Conservation (phyloP, 2,329 filamentous ascomycete genomes). For the Ceratocystis destructans region DNA sequence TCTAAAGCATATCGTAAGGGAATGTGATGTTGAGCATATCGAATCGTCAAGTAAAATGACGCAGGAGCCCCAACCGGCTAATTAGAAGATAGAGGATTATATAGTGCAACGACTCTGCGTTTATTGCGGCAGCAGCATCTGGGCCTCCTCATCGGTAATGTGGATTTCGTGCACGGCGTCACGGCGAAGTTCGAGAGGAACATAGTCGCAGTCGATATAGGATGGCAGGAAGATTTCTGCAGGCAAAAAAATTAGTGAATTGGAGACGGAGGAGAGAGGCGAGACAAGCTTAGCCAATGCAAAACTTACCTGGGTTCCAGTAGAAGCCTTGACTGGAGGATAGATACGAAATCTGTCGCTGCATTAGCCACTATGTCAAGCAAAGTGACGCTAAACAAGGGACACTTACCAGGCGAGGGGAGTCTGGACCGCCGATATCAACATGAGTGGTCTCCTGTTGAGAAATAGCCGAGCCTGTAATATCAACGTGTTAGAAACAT, state of each 20-base stretch:
- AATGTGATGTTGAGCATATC: slow-evolving; percentile 1
- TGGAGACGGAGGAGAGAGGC: neutral
- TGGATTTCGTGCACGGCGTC: slow-evolving; percentile 68
- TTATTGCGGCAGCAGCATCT: slow-evolving; percentile 52
- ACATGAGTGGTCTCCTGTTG: slow-evolving; percentile 69
- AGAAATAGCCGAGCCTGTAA: slow-evolving; percentile 52
- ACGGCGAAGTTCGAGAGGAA: slow-evolving; percentile 59
- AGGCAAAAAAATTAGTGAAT: slow-evolving; percentile 5
- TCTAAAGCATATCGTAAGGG: neutral
- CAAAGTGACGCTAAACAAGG: neutral
- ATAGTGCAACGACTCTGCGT: neutral
- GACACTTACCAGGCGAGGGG: slow-evolving; percentile 56
- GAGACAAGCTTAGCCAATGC: neutral
- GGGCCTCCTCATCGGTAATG: slow-evolving; percentile 63
- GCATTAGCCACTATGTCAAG: neutral
- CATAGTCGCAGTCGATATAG: slow-evolving; percentile 60
- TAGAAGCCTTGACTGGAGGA: slow-evolving; percentile 67
- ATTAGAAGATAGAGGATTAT: neutral
- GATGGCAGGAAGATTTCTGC: slow-evolving; percentile 69
- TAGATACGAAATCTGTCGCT: slow-evolving; percentile 58
- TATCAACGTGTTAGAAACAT: slow-evolving; percentile 20
- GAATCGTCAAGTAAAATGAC: neutral
- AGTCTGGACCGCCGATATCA: slow-evolving; percentile 61
- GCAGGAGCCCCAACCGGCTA: neutral
- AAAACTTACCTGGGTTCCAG: slow-evolving; percentile 58